Evolutionary conservation across 1,139 yeast species (phyloP), one percentile per base, ranked within the genome.

Genomic region (Candida tunisiensis): DNA sequence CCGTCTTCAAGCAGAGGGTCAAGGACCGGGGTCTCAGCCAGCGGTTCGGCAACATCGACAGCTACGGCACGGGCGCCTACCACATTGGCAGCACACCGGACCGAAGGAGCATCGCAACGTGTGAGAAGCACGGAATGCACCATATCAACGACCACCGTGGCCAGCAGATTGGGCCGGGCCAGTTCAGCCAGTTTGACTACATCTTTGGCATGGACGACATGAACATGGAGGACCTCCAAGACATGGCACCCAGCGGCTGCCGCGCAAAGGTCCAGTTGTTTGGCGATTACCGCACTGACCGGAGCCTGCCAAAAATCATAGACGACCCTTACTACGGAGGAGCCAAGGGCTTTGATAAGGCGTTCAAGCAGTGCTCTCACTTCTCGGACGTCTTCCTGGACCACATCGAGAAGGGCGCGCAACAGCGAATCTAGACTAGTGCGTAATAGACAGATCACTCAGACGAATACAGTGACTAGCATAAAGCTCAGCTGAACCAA

Each of bases 291-390:
- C 62, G 69, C 34, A 65, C 68, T 1, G 69, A 67, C 39, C 40
- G 51, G 7, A 47, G 54, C 23, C 68, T 62, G 37, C 60, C 60
- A 15, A 57, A 51, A 26, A 65, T 78, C 20, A 88, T 85, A 5
- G 78, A 69, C 29, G 95, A 85, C 49, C 96, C 96, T 1, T 85
- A 85, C 52, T 85, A 83, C 41, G 95, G 95, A 3, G 93, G 92
- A 1, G 55, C 55, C 17, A 64, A 69, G 37, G 93, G 94, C 3
- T 85, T 85, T 46, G 91, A 79, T 47, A 62, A 58, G 34, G 82
- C 79, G 49, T 83, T 72, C 46, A 45, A 63, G 32, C 96, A 85
- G 46, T 60, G 83, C 30, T 45, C 56, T 10, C 85, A 78, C 42
- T 85, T 85, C 45, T 68, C 75, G 31, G 68, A 72, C 37, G 69